Evolutionary conservation across 2,329 filamentous ascomycete genomes (phyloP), one percentile per base, ranked within the genome.

Genomic region (Neofusicoccum ribis): DNA sequence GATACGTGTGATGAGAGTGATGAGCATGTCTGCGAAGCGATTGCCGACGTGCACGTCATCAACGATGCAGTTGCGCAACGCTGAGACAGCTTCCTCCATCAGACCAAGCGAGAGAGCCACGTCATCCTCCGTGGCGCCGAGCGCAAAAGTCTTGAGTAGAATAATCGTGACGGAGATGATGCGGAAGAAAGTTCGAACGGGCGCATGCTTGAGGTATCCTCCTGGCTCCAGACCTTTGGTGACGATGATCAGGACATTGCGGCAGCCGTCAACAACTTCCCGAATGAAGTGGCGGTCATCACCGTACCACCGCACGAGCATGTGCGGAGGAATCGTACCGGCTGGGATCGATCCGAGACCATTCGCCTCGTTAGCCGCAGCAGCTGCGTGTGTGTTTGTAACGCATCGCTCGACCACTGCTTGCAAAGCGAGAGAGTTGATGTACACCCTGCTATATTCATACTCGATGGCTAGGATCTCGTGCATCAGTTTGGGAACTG

Each of bases 331-430:
- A 15, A 83, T 83, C 0, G 80, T 77, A 44, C 74, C 73, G 75
- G 61, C 34, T 6, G 75, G 72, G 2, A 70, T 60, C 58, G 66
- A 64, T 34, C 31, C 37, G 14, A 44, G 8, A 2, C 36, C 37
- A 15, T 47, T 47, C 5, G 47, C 12, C n/a, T 17, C 54, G 17
- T 71, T 70, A 51, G 74, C 71, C 8, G 71, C 72, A 76, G n/a
- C 77, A 79, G 65, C 82, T 81, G 11, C 80, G 81, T 20, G 77
- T 2, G 89, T 88, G 68, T 93, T 90, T 67, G 86, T 93, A 6
- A 92, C 94, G 78, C 92, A 97, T 67, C 93, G 88, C 78, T 97
- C 94, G 5, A 98, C 92, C 3, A 98, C 93, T 23, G 95, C 95
- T 79, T 99, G 95, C 1, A 99, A 82, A 2, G 93, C 93, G 1